Evolutionary conservation across 306 rosid genomes (phyloP).

Genomic region (Echinosophora koreensis): DNA sequence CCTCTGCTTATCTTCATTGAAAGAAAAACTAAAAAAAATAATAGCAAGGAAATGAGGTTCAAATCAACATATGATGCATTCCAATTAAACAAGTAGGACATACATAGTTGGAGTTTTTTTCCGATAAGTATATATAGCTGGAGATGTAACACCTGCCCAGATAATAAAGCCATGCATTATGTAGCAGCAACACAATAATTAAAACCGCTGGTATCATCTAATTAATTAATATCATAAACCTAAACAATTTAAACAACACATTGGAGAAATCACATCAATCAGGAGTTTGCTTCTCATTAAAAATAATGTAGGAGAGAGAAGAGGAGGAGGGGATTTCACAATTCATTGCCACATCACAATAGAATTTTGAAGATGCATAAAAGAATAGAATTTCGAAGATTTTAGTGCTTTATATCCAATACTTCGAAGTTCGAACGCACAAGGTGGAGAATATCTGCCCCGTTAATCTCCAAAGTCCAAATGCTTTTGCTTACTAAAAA

Average conservation of each 20-base stretch:
- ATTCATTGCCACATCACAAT: too few relatives aligned
- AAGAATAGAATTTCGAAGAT: too few relatives aligned
- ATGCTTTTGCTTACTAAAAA: too few relatives aligned
- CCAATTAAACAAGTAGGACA: not conserved
- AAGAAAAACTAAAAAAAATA: not conserved
- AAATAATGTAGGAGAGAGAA: too few relatives aligned
- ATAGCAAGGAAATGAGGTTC: too few relatives aligned
- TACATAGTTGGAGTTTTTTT: too few relatives aligned
- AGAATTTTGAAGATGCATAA: too few relatives aligned
- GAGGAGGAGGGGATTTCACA: not conserved
- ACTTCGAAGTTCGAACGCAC: not conserved
- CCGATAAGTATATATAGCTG: too few relatives aligned
- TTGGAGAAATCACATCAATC: not conserved
- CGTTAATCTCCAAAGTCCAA: not conserved
- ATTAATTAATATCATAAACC: not conserved
- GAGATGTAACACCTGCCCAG: not conserved
- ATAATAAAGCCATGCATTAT: not conserved
- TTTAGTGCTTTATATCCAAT: not conserved
- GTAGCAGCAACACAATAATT: not conserved
- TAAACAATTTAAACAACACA: not conserved
- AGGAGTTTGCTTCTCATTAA: not conserved
- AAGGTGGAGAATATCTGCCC: not conserved
- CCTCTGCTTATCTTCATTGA: not conserved
- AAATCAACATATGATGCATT: too few relatives aligned
- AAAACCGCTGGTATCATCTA: not conserved